Percentiles rank a stretch among this genome's conserved stretches.
Evolutionary conservation across 1,284 basidiomycete species (phyloP).

Genomic region (Boletus mariae): DNA sequence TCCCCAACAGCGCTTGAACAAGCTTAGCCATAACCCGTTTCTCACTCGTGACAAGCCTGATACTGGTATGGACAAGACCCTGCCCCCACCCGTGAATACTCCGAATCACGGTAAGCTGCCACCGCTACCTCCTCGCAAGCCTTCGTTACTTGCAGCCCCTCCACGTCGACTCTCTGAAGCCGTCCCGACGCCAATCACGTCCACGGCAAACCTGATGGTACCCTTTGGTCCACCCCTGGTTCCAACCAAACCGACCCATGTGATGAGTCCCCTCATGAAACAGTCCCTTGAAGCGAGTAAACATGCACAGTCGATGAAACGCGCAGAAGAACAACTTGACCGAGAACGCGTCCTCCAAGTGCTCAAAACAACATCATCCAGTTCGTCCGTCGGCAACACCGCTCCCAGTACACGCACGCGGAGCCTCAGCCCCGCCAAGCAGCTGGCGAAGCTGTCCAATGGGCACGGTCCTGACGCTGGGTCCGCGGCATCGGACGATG

Average conservation of each 20-base stretch:
- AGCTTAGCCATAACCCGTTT: slow-evolving; percentile 32
- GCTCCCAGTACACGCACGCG: slow-evolving; percentile 17
- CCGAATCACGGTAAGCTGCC: slow-evolving; percentile 22
- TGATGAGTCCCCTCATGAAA: slow-evolving; percentile 58
- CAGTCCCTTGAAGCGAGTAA: slow-evolving; percentile 69
- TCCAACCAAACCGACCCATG: slow-evolving; percentile 35
- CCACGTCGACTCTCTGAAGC: slow-evolving; percentile 24
- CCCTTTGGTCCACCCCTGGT: slow-evolving; percentile 18
- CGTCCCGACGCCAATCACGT: not conserved
- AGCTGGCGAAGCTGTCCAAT: slow-evolving; percentile 21
- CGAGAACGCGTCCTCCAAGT: slow-evolving; percentile 67
- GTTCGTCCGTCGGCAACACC: slow-evolving; percentile 18
- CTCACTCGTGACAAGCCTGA: slow-evolving; percentile 25
- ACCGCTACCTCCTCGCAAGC: slow-evolving; percentile 36
- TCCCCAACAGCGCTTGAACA: slow-evolving; percentile 21
- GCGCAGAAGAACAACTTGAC: slow-evolving; percentile 62
- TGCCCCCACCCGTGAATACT: not conserved
- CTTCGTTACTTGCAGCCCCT: slow-evolving; percentile 21
- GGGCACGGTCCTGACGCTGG: not conserved
- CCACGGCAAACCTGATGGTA: slow-evolving; percentile 1
- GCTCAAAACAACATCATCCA: slow-evolving; percentile 42
- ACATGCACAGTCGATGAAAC: slow-evolving; percentile 62
- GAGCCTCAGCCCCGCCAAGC: slow-evolving; percentile 36
- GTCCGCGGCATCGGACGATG: slow-evolving; percentile 35
- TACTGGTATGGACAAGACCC: slow-evolving; percentile 5